These are phyloP conservation scores for Rhytidhysteron rufulum DNA, from an alignment of 2,329 filamentous ascomycete genomes.

Conservation along the genomic window DNA sequence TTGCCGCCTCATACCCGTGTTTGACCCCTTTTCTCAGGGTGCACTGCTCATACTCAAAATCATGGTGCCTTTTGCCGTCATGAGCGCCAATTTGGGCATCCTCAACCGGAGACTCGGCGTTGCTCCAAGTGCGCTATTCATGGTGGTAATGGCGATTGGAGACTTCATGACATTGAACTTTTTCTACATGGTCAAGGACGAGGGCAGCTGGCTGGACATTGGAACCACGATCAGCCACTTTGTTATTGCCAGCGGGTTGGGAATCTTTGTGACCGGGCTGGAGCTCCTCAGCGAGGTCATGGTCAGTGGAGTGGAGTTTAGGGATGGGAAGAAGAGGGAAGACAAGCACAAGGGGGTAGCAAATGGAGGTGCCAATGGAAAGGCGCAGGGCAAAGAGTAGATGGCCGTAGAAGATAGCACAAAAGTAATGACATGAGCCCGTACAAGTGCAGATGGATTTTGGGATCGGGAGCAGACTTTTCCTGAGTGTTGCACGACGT, in stretches of 20 bases:
- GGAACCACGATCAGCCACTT: constrained; percentile 96
- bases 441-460: too few relatives aligned
- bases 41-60: constrained; percentile 84
- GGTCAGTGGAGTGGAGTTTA: constrained; percentile 73
- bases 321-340: constrained; percentile 14
- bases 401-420: not conserved
- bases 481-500: too few relatives aligned
- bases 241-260: constrained; percentile 82
- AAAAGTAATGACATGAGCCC: not conserved
- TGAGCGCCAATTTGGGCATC: constrained; percentile 91
- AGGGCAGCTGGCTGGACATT: constrained; percentile 96
- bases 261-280: constrained; percentile 83
- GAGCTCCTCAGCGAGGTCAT: constrained; percentile 83
- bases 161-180: constrained; percentile 93
- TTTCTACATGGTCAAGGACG: constrained; percentile 96
- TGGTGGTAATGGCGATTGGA: constrained; percentile 82
- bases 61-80: constrained; percentile 86
- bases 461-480: too few relatives aligned
- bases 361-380: constrained; percentile 1
- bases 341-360: constrained; percentile 1
- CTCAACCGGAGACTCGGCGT: constrained; percentile 81
- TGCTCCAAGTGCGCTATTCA: constrained; percentile 84
- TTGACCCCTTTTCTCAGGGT: constrained; percentile 88
- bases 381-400: constrained; percentile 4
- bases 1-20: constrained; percentile 79